Base-by-base conservation (phyloP, 345 rosid species). In the Salix viminalis region DNA sequence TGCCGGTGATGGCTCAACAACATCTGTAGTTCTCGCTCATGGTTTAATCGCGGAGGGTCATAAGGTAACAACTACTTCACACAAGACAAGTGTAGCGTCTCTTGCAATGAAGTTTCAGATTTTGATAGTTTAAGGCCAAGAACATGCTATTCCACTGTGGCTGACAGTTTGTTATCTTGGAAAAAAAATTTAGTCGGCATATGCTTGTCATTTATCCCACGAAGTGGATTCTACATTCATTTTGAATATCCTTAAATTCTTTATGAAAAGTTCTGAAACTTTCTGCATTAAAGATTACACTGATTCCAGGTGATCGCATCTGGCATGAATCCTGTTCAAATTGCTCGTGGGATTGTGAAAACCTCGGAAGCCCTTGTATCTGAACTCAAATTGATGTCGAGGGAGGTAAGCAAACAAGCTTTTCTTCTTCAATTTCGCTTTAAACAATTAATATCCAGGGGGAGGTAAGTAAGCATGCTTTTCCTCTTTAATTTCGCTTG, bases 1-100 rank as follows among this genome's bases (percentile, higher is more conserved):
- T 76, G 99, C 96, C 0, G 97, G 97, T 80, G 97, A 95, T 87
- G 99, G 99, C 75, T 95, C 96, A 72, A 92, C 96, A 37, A 93
- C 99, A 41, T 90, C 99, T 75, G 84, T 95, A 76, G 18, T 95
- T 75, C 99, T 95, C 81, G 95, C 97, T 76, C 94, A 88, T 83
- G 99, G 97, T 78, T 86, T 92, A 75, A 92, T 92, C 68, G 82
- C 91, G 7, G 99, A 92, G 85, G 97, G 99, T 69, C 79, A 86
- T 36, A 94, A 94, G 95, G 94, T 94, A 83, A 72, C 72, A 10
- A 68, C 62, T 74, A 21, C 24, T 42, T 62, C 56, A 6, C 32
- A 60, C 7, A 52, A 54, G 52, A 56, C 56, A 67, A 69, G 13
- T 65, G 44, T 6, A 34, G 7, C 58, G 24, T 36, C 30, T 26